phyloP scores from a whole-genome alignment of 1,139 yeast genomes.

The Saccharomyces hybrid region DNA sequence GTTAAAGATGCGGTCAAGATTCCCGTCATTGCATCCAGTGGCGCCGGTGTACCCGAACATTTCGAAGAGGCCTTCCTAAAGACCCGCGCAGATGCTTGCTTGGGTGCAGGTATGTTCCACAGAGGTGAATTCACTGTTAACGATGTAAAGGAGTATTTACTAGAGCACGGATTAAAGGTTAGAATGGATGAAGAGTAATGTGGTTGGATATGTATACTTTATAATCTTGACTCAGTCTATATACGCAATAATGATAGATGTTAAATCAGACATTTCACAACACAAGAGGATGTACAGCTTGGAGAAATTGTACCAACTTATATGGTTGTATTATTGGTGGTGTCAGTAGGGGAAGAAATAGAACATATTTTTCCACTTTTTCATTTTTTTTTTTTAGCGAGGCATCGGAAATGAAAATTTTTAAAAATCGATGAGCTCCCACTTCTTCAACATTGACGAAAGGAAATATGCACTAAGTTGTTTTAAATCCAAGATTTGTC shows the following conservation, averaged over 20 bases:
- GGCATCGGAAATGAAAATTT: background rate
- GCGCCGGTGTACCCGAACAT: conserved; percentile 91
- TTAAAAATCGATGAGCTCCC: background rate
- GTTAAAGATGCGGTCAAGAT: conserved; percentile 69
- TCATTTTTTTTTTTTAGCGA: background rate
- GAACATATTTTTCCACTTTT: background rate
- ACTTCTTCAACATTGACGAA: background rate
- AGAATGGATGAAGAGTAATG: conserved; percentile 35
- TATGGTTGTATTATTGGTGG: background rate
- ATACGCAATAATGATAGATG: background rate
- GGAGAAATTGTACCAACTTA: background rate
- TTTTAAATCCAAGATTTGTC: background rate
- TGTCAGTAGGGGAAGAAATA: background rate
- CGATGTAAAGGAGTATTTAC: conserved; percentile 66
- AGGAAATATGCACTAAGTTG: background rate
- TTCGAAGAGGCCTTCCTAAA: conserved; percentile 77
- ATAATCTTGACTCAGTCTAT: background rate
- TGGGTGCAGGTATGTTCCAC: conserved; percentile 98
- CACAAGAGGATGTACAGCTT: background rate
- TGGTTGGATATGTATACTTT: background rate
- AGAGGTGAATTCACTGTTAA: conserved; percentile 84
- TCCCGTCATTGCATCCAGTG: conserved; percentile 95
- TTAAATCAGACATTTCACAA: background rate
- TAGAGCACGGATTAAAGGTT: conserved; percentile 45
- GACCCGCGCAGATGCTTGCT: conserved; percentile 88